Conservation (phyloP, 352 stramenopile species). For the Globisporangium abappressorium region DNA sequence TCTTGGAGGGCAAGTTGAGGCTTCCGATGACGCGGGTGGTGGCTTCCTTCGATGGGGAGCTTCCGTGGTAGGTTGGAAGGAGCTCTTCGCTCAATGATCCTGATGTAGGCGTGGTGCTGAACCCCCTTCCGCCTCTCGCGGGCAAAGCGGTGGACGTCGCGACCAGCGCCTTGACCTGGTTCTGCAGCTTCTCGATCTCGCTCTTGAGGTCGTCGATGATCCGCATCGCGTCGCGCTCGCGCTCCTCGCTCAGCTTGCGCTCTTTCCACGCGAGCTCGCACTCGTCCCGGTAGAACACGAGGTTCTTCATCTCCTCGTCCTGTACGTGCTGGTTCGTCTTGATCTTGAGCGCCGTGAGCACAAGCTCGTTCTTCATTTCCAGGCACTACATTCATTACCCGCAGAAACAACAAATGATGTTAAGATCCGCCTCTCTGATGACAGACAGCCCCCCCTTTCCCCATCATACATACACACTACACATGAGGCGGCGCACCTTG, state of each 20-base stretch:
- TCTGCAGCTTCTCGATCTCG: constrained; percentile 53
- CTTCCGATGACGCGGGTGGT: not conserved
- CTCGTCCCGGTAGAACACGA: constrained; percentile 72
- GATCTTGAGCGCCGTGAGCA: constrained; percentile 51
- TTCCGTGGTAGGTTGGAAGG: too few species aligned
- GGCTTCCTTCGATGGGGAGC: constrained; percentile 13
- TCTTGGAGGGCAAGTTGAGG: constrained; percentile 15
- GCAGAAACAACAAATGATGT: not conserved
- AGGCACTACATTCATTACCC: constrained; percentile 28
- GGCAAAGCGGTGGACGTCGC: constrained; percentile 12
- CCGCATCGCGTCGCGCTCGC: constrained; percentile 53
- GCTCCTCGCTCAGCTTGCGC: constrained; percentile 47
- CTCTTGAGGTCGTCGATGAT: constrained; percentile 70
- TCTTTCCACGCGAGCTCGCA: constrained; percentile 69
- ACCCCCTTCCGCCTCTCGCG: not conserved
- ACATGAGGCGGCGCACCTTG: constrained; percentile 27
- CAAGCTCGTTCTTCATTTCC: constrained; percentile 69
- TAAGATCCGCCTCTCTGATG: not conserved
- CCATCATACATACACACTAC: too few species aligned
- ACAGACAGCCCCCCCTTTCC: not conserved
- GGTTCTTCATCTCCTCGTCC: constrained; percentile 65
- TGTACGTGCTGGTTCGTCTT: constrained; percentile 60
- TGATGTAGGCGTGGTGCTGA: not conserved
- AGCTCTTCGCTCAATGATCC: not conserved
- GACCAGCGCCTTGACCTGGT: constrained; percentile 47